Base-by-base conservation (phyloP, 371 early-diverging fungal genomes). In the Actinomucor elegans region DNA sequence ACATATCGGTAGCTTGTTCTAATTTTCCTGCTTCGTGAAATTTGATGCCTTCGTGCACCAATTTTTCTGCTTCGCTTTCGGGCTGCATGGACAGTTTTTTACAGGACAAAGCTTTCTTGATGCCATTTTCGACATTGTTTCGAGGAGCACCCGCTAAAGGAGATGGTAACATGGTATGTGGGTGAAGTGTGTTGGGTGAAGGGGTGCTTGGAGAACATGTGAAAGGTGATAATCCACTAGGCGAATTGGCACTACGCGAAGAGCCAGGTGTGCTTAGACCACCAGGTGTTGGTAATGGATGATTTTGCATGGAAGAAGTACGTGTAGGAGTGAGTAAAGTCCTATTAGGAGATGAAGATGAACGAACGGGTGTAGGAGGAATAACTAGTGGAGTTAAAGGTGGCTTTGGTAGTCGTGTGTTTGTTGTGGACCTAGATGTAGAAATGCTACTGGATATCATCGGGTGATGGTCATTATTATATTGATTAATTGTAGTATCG, bases 21-120 rank as follows among this genome's bases (percentile, higher is more conserved):
- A 90, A 65, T 50, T 84, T 74, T 6, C 87, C 87, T 3, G 63
- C 52, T 52, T 92, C 92, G 59, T 92, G 92, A 49, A 72, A 86
- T 14, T 70, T 61, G 35, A 85, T 81, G 6, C 81, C 85, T 49
- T 74, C 63, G 36, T 78, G 77, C 14, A 85, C 72, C 48, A 46
- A 40, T 21, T 34, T 24, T 17, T 65, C 65, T 8, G 55, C 57
- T 40, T 55, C 48, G 18, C 29, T 32, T 1, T 51, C 52, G 1
- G 63, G 50, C 12, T 35, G 26, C 28, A 61, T 14, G 1, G 61
- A 61, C 10, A 40, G 45, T 20, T 61, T 55, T 37, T 55, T 61
- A 1, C 29, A 40, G 1, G 46, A 21, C 4, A 33, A 36, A 12
- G 56, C 15, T 20, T 27, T 48, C 8, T 34, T 33, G 9, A 20